Conservation (phyloP, 208 protist species). For the Acanthamoeba castellanii region DNA sequence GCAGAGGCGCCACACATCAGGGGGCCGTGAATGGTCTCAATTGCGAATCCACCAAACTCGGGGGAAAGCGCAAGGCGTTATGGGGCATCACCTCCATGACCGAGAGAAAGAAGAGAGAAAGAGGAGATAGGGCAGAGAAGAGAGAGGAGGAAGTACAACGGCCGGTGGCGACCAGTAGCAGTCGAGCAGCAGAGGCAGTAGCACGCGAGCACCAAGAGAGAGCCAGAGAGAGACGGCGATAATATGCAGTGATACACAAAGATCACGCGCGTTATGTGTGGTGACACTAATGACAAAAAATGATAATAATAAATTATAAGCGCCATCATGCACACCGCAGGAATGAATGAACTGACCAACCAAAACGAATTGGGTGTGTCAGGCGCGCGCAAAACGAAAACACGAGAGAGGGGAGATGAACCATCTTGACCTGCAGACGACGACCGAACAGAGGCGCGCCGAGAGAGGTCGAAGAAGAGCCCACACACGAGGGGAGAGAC, state of each 20-base stretch:
- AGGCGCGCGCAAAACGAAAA: background rate
- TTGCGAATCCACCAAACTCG: background rate
- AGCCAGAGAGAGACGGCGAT: background rate
- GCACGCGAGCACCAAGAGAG: background rate
- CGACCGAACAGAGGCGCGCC: too few relatives aligned
- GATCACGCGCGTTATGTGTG: background rate
- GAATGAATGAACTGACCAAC: background rate
- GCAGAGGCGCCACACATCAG: background rate
- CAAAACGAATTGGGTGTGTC: background rate
- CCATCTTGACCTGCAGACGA: background rate
- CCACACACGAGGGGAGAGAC: too few relatives aligned
- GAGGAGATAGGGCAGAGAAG: background rate
- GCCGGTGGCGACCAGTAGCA: background rate
- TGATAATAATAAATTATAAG: background rate
- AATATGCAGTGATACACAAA: background rate
- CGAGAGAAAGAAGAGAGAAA: background rate
- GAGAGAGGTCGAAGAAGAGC: too few relatives aligned
- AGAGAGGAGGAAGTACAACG: background rate
- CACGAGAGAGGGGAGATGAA: background rate
- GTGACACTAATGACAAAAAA: background rate
- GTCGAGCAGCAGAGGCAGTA: background rate
- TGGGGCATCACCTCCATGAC: slow-evolving; percentile 12
- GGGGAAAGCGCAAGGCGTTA: background rate
- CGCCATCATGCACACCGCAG: background rate
- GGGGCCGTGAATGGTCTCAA: background rate